Evolutionary conservation across 1,284 basidiomycete genomes (phyloP), one percentile per base, ranked within the genome.

Genomic region (Irpex rosettiformis): DNA sequence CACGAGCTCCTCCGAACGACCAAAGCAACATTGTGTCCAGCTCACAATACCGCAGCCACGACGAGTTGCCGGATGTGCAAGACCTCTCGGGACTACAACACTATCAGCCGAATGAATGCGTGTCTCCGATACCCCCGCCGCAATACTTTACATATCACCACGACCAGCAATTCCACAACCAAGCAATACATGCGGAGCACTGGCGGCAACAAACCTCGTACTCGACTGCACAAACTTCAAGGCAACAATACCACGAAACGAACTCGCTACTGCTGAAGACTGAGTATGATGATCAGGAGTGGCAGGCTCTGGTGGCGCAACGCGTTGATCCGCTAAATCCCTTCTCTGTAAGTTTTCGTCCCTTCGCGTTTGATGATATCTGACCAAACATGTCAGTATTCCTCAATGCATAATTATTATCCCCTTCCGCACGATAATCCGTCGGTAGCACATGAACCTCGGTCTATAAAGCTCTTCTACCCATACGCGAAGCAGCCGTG

Each of bases 301-400:
- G 69, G 67, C 65, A 65, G 22, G 60, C 66, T 10, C 63, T 66
- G 27, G 69, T 75, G 62, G 66, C 75, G 61, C 67, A 74, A 33
- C 72, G 78, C 29, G 63, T 80, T 56, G 77, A 83, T 64, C 73
- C 77, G 52, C 75, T 85, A 65, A 83, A 88, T 56, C 72, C 85
- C 54, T 89, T 81, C 24, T 18, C 48, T 70, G 86, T 88, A 68
- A 76, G 84, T 73, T 18, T 37, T 30, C 7, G 24, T 27, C 48
- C 29, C 58, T 18, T 55, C 52, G 52, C 21, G 52, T 25, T 7
- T 21, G 18, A 22, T 1, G 13, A n/a, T 18, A 45, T 16, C 58
- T 33, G 52, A 40, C 43, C 16, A 49, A 25, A n/a, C 21, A 28
- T 40, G 24, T 13, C 58, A 80, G 79, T 82, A 75, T 72, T 73